phyloP scores from a whole-genome alignment of 2,329 filamentous ascomycete species.

The Aulographum hederae region DNA sequence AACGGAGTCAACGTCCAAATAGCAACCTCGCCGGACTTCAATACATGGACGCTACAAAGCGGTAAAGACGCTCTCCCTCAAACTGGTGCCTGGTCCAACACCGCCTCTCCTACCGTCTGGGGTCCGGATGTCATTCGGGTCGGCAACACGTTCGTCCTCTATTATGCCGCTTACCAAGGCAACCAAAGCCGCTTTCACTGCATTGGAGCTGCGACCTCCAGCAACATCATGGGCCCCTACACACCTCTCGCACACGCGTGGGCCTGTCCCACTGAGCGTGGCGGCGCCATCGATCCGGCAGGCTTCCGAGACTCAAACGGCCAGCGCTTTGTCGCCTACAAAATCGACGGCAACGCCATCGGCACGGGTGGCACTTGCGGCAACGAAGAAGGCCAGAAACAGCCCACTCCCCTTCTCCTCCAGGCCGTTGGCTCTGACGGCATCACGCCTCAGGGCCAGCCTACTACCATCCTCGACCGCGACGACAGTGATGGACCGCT shows the following conservation, averaged over 20 bases:
- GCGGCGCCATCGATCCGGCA: slow-evolving; percentile 45
- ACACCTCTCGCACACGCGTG: slow-evolving; percentile 23
- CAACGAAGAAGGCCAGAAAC: slow-evolving; percentile 23
- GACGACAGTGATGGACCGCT: slow-evolving; percentile 31
- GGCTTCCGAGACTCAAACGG: slow-evolving; percentile 39
- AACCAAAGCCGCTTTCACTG: slow-evolving; percentile 25
- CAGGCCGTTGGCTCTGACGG: slow-evolving; percentile 34
- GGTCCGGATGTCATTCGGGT: slow-evolving; percentile 13
- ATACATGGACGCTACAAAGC: slow-evolving; percentile 12
- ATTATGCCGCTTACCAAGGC: neutral
- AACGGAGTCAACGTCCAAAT: slow-evolving; percentile 18
- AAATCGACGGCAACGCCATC: slow-evolving; percentile 44
- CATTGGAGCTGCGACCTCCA: slow-evolving; percentile 36
- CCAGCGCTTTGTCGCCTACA: slow-evolving; percentile 42
- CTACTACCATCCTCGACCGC: slow-evolving; percentile 29
- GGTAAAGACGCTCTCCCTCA: slow-evolving; percentile 13
- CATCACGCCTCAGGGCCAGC: slow-evolving; percentile 31
- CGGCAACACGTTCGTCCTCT: neutral
- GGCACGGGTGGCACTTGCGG: slow-evolving; percentile 28
- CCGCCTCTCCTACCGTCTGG: slow-evolving; percentile 12
- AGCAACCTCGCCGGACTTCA: slow-evolving; percentile 18
- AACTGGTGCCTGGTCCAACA: slow-evolving; percentile 7
- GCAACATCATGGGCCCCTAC: slow-evolving; percentile 33
- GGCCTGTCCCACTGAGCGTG: slow-evolving; percentile 26
- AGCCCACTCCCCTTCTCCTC: slow-evolving; percentile 37